phyloP scores from a whole-genome alignment of 1,284 basidiomycete species.

The Ganoderma boninense region DNA sequence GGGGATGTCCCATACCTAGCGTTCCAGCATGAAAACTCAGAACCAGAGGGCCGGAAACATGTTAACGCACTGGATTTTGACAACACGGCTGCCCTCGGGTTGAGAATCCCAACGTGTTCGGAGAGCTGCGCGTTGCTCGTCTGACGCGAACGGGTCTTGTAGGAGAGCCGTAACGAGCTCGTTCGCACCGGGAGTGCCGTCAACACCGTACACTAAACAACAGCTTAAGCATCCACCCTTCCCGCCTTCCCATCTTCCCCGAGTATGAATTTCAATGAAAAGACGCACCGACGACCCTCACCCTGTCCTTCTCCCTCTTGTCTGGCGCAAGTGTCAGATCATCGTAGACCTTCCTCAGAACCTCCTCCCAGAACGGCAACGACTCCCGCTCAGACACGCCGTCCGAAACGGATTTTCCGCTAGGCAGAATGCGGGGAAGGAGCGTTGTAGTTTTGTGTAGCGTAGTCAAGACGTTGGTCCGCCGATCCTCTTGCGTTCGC shows the following conservation, averaged over 20 bases:
- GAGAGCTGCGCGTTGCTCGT: constrained; percentile 49
- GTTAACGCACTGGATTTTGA: constrained; percentile 51
- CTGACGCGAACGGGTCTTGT: constrained; percentile 70
- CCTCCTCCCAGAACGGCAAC: constrained; percentile 49
- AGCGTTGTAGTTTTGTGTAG: constrained; percentile 51
- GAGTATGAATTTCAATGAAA: not conserved
- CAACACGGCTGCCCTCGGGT: constrained; percentile 34
- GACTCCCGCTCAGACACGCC: constrained; percentile 28
- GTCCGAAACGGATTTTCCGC: constrained; percentile 14
- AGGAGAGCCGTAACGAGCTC: constrained; percentile 73
- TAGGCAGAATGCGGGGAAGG: constrained; percentile 49
- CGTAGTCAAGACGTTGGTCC: constrained; percentile 40
- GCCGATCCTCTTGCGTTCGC: constrained; percentile 22
- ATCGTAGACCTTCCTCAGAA: constrained; percentile 46
- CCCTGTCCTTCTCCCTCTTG: constrained; percentile 27
- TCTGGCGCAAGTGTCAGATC: constrained; percentile 42
- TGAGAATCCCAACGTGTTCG: constrained; percentile 53
- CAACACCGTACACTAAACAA: constrained; percentile 60
- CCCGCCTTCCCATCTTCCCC: not conserved
- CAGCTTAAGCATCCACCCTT: constrained; percentile 13
- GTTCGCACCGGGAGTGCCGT: constrained; percentile 56
- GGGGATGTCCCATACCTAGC: constrained; percentile 35
- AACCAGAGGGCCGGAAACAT: not conserved
- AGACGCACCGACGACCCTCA: constrained; percentile 58
- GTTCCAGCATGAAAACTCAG: not conserved